Percentiles rank a stretch among this genome's conserved stretches.
phyloP scores from a whole-genome alignment of 2,329 filamentous ascomycete species.

The Plenodomus biglobosus region DNA sequence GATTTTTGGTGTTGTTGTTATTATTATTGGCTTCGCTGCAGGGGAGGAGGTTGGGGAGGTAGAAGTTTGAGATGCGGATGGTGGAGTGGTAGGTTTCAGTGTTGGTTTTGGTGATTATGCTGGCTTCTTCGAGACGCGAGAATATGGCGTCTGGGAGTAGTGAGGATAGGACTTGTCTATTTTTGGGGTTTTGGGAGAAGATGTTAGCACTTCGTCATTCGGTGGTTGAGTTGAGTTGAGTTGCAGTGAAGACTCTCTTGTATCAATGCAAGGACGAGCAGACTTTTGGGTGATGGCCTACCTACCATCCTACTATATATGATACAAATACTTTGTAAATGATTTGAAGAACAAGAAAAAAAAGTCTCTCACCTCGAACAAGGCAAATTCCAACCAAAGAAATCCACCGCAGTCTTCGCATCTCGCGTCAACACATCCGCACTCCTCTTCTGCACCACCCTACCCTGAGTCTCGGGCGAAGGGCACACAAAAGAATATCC shows the following conservation, averaged over 20 bases:
- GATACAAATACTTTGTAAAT: no score
- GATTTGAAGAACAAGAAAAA: no score
- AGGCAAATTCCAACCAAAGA: constrained; percentile 27
- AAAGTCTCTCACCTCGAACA: constrained; percentile 24
- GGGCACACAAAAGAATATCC: constrained; percentile 24
- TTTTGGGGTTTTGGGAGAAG: no score
- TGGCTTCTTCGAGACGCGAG: constrained; percentile 8
- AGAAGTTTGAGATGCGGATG: constrained; percentile 27
- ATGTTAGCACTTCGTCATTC: no score
- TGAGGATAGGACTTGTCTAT: constrained; percentile 14
- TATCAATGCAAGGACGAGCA: no score
- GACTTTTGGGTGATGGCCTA: no score
- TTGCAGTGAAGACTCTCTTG: no score
- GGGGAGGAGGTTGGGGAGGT: constrained; percentile 11
- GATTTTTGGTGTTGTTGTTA: constrained; percentile 5
- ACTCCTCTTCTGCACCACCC: constrained; percentile 19
- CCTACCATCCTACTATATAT: no score
- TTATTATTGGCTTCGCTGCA: neutral
- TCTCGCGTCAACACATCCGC: constrained; percentile 13
- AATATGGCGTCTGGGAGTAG: constrained; percentile 19
- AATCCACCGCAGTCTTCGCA: constrained; percentile 20
- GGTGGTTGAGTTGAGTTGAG: no score
- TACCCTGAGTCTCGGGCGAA: constrained; percentile 23
- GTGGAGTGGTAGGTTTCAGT: constrained; percentile 15
- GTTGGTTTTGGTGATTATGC: constrained; percentile 9